Base-by-base conservation (phyloP, 2,329 filamentous ascomycete species). In the Sclerotinia minor region DNA sequence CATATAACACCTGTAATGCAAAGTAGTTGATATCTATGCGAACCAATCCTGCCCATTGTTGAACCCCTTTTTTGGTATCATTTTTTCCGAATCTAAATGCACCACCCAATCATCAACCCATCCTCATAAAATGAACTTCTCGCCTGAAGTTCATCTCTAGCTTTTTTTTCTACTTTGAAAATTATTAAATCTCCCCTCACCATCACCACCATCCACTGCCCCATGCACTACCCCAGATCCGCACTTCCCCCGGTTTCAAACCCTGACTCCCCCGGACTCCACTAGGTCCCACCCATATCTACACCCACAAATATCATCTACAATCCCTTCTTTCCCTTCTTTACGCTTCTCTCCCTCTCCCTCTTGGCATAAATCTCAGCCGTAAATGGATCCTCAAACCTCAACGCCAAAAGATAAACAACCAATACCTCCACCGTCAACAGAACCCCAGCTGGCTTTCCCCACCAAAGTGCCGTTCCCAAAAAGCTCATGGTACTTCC, bases 331-430 rank as follows among this genome's bases (percentile, higher is more conserved):
- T 76, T 76, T 29, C 69, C 72, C 45, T 61, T 68, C 72, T 76
- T 77, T 60, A 73, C 72, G 26, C 55, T 61, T 71, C 83, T 81
- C 77, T 87, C 83, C 68, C 80, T 80, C 68, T 93, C 91, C 69
- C 92, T 85, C 87, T 95, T 96, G 73, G 89, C 90, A 79, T 98
- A 99, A 76, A 99, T 99, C 72, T 86, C 91, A 3, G 88, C 87
- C 8, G 95, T 99, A 80, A 98, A 99, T 5, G 94, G 94, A 79
- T 98, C 94, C 83, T 98, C 94, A 81, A 88, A 97, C 75, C 83
- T 83, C 76, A 97, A 83, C 15, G 94, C 94, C 70, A 97, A 80
- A 76, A 88, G 82, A 80, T 98, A 98, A 67, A 92, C 87, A 35
- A 89, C 75, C 73, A 90, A 85, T 19, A 97, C 94, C 81, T 91